These are phyloP conservation scores for Pseudoperonospora humuli DNA, from an alignment of 352 stramenopile genomes.

Conservation along the genomic window DNA sequence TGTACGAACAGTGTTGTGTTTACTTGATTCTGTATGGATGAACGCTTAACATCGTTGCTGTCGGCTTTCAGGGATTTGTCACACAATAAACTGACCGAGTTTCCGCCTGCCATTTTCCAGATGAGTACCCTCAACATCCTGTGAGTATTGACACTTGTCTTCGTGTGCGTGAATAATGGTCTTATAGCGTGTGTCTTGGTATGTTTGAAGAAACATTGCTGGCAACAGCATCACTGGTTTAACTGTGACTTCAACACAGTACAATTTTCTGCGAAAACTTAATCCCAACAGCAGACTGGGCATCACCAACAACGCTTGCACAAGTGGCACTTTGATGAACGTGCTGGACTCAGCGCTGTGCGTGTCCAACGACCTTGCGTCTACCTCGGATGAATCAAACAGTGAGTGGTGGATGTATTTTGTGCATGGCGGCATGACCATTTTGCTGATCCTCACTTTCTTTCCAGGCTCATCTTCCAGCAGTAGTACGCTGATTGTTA, in stretches of 20 bases:
- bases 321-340: conserved; percentile 24
- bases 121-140: conserved; percentile 62
- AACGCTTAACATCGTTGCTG: background rate
- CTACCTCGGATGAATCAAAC: conserved; percentile 12
- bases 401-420: conserved; percentile 8
- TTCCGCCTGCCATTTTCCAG: conserved; percentile 51
- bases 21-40: background rate
- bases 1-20: conserved; percentile 24
- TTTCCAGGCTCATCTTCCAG: conserved; percentile 24
- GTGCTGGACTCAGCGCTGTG: conserved; percentile 53
- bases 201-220: conserved; percentile 31
- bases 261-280: conserved; percentile 41
- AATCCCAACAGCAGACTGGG: conserved; percentile 33
- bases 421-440: background rate
- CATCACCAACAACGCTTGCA: conserved; percentile 30
- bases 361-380: conserved; percentile 19
- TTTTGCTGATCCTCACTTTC: conserved; percentile 1
- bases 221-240: conserved; percentile 47
- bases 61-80: conserved; percentile 31
- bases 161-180: background rate
- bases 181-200: background rate
- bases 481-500: conserved; percentile 44
- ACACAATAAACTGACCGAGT: conserved; percentile 45
- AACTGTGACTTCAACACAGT: conserved; percentile 34
- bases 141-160: conserved; percentile 19